Evolutionary conservation across 1,284 basidiomycete species (phyloP).

Genomic region (Microbotryum lychnidis-dioicae): DNA sequence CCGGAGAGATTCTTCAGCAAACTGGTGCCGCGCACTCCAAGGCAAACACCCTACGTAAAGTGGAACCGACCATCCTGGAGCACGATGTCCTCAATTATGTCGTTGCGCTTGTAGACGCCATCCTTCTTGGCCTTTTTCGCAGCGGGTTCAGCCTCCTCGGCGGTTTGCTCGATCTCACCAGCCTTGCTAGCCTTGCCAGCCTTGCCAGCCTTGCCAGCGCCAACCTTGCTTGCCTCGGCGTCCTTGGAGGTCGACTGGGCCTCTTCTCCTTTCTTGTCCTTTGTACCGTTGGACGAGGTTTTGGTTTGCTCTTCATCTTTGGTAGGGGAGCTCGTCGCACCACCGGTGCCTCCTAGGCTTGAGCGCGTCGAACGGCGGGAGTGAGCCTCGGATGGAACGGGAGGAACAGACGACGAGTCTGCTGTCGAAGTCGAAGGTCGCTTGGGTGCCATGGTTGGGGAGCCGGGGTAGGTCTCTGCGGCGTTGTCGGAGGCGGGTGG

Average conservation of each 20-base stretch:
- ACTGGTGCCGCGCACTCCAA: neutral
- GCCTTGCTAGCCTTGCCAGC: constrained; percentile 2
- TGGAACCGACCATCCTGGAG: constrained; percentile 48
- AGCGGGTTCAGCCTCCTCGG: constrained; percentile 21
- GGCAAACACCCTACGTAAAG: constrained; percentile 17
- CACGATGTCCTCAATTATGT: constrained; percentile 61
- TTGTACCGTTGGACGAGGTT: neutral
- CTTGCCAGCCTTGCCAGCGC: neutral
- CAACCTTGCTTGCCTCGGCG: neutral
- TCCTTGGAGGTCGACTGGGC: constrained; percentile 16
- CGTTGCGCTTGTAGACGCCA: constrained; percentile 49
- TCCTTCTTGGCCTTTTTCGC: constrained; percentile 15
- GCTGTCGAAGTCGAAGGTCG: neutral
- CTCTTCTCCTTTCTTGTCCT: constrained; percentile 17
- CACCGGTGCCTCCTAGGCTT: neutral
- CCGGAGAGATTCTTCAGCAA: neutral
- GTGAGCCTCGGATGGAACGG: neutral
- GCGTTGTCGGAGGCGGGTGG: too few species aligned
- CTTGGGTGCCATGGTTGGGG: constrained; percentile 6
- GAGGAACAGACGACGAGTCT: neutral
- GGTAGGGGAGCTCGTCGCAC: neutral
- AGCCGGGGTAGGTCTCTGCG: too few species aligned
- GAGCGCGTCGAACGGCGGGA: neutral
- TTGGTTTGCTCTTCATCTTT: neutral
- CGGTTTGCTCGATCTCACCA: neutral